Evolutionary conservation across 371 early-diverging fungal genomes (phyloP).

Genomic region (Circinella minor): DNA sequence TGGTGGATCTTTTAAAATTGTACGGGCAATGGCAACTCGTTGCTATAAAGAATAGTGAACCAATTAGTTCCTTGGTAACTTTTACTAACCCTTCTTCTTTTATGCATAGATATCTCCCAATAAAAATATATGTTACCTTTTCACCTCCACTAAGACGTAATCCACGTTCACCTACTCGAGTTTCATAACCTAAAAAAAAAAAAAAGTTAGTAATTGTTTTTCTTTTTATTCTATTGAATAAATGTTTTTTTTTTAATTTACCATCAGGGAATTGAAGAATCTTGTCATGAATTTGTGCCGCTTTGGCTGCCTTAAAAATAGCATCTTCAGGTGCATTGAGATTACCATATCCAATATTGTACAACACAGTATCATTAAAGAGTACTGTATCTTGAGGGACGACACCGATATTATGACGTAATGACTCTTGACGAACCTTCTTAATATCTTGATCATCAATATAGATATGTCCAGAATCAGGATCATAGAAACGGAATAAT

Average conservation of each 20-base stretch:
- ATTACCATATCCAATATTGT: slow-evolving; percentile 82
- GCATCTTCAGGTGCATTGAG: slow-evolving; percentile 66
- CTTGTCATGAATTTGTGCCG: slow-evolving; percentile 81
- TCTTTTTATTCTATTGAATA: neutral
- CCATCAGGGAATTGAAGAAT: slow-evolving; percentile 70
- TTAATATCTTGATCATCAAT: slow-evolving; percentile 92
- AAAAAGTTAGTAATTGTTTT: neutral
- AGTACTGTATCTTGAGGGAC: slow-evolving; percentile 90
- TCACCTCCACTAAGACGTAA: slow-evolving; percentile 92
- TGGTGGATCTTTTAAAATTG: slow-evolving; percentile 81
- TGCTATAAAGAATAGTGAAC: slow-evolving; percentile 4
- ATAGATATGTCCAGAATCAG: slow-evolving; percentile 75
- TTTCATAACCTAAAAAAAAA: slow-evolving; percentile 75
- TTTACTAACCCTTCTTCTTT: neutral
- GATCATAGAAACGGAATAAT: slow-evolving; percentile 91
- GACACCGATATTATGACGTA: slow-evolving; percentile 81
- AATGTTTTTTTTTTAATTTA: neutral
- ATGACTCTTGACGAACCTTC: slow-evolving; percentile 64
- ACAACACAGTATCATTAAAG: slow-evolving; percentile 82
- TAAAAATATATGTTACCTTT: slow-evolving; percentile 67
- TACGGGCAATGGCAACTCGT: slow-evolving; percentile 88
- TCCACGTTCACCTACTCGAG: slow-evolving; percentile 94
- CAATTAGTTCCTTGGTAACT: too few relatives aligned
- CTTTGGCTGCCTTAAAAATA: slow-evolving; percentile 77
- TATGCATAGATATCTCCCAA: too few relatives aligned